Conservation (phyloP, 2,329 filamentous ascomycete species). For the Neophaeococcomyces mojaviensis region DNA sequence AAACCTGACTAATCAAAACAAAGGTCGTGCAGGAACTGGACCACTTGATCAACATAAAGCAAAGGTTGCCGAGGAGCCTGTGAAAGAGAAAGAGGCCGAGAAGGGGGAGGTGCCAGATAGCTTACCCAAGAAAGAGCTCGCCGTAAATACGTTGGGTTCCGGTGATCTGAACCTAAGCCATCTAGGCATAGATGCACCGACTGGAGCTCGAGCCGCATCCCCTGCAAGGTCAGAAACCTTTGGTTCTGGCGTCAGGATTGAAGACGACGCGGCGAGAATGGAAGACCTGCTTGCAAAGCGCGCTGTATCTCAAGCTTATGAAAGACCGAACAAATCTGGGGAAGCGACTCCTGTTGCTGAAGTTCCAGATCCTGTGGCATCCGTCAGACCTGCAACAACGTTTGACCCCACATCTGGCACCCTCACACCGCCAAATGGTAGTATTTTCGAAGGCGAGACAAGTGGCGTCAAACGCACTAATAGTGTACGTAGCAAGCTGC, state of each 20-base stretch:
- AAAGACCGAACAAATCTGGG: slow-evolving; percentile 31
- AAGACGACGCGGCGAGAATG: slow-evolving; percentile 48
- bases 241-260: slow-evolving; percentile 31
- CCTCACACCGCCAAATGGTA: slow-evolving; percentile 58
- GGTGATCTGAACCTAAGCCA: slow-evolving; percentile 86
- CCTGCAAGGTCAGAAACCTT: slow-evolving; percentile 27
- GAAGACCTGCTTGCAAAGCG: slow-evolving; percentile 54
- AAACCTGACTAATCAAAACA: slow-evolving; percentile 51
- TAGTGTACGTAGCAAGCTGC: slow-evolving; percentile 60
- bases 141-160: slow-evolving; percentile 79
- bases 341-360: slow-evolving; percentile 34
- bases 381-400: slow-evolving; percentile 21
- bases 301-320: slow-evolving; percentile 56
- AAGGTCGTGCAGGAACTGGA: slow-evolving; percentile 30
- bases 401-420: slow-evolving; percentile 33
- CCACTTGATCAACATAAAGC: slow-evolving; percentile 28
- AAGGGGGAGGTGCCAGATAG: slow-evolving; percentile 27
- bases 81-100: slow-evolving; percentile 25
- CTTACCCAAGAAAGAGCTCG: slow-evolving; percentile 57
- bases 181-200: slow-evolving; percentile 56
- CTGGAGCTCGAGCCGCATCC: slow-evolving; percentile 24
- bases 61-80: slow-evolving; percentile 21
- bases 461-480: slow-evolving; percentile 52
- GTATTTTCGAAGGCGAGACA: slow-evolving; percentile 57
- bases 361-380: slow-evolving; percentile 30